Percentiles rank a stretch among this genome's conserved stretches.
phyloP scores from a whole-genome alignment of 768 basidiomycete species.

The Tylopilus plumbeoviolaceoides region DNA sequence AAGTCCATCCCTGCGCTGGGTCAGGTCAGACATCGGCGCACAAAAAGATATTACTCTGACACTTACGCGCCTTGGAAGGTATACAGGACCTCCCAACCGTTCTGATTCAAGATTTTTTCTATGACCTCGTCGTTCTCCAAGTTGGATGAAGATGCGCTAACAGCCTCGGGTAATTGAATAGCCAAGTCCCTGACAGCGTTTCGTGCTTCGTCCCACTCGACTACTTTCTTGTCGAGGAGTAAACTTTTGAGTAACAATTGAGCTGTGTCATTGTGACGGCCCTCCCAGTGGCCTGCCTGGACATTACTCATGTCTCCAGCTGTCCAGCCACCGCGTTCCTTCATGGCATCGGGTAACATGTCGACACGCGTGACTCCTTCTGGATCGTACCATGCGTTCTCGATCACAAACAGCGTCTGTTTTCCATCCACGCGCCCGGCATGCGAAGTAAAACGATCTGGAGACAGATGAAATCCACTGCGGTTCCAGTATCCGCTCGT shows the following conservation, averaged over 20 bases:
- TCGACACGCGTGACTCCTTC: slow-evolving; percentile 35
- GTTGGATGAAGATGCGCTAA: slow-evolving; percentile 2
- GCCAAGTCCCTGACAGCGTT: slow-evolving; percentile 17
- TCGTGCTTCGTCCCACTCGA: slow-evolving; percentile 30
- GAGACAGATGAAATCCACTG: slow-evolving; percentile 21
- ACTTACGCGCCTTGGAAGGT: slow-evolving; percentile 41
- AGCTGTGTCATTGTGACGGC: slow-evolving; percentile 1
- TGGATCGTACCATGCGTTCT: slow-evolving; percentile 40
- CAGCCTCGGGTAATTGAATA: slow-evolving; percentile 16
- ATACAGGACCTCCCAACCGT: slow-evolving; percentile 38
- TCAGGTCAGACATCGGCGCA: slow-evolving; percentile 9
- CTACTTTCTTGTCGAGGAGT: slow-evolving; percentile 18
- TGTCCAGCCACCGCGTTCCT: slow-evolving; percentile 26
- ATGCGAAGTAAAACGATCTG: slow-evolving; percentile 15
- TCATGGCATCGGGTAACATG: slow-evolving; percentile 24
- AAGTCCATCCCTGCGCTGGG: slow-evolving; percentile 37
- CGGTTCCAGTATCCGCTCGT: slow-evolving; percentile 38
- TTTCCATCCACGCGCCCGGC: slow-evolving; percentile 11
- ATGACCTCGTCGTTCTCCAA: slow-evolving; percentile 26
- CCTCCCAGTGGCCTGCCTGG: slow-evolving; percentile 16
- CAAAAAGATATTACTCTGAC: neutral
- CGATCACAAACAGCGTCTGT: slow-evolving; percentile 32
- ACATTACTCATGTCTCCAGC: slow-evolving; percentile 7
- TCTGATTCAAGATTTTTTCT: slow-evolving; percentile 27
- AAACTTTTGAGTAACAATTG: slow-evolving; percentile 17